Evolutionary conservation across 108 stramenopile genomes (phyloP), one percentile per base, ranked within the genome.

Genomic region (Nitzschia sp.): DNA sequence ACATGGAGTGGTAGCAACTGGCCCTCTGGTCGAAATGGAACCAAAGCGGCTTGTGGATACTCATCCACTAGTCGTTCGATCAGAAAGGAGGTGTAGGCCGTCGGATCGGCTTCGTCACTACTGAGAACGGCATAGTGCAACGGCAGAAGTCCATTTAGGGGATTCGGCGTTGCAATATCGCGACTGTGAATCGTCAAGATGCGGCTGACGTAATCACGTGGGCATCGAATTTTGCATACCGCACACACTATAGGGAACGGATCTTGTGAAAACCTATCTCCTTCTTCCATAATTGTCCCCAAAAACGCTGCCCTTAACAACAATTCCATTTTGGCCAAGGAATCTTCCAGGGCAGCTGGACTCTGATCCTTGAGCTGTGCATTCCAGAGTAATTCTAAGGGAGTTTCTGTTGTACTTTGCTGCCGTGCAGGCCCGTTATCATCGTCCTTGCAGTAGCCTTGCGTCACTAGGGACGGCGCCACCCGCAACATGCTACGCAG

Each of bases 1-100:
- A 71, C 64, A 23, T 88, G 82, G 23, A 88, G 66, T 5, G 87
- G 84, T 8, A 85, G 64, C 4, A 62, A 3, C 2, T 19, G 25
- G 33, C 25, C 8, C 31, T 80, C 82, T 24, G 63, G 19, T 11
- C 56, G 54, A 72, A 82, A 71, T 17, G 67, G 79, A 27, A 70
- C 61, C 2, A 66, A 49, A 9, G 87, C 84, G 9, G 74, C 82
- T 18, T 64, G 25, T 13, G 82, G 79, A 63, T 68, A 77, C n/a
- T 55, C 59, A 17, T 68, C 42, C 24, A 88, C 47, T 15, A 79
- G 49, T 13, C 32, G 31, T 49, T 66, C 29, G 17, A 79, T 46
- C 27, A 79, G 5, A 29, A 75, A 81, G 18, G 72, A 24, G 1
- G 71, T 72, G 47, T 72, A 78, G 8, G 45, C 17, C 35, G 69